Conservation (phyloP, 2,329 filamentous ascomycete species). For the Curvularia spicifera region DNA sequence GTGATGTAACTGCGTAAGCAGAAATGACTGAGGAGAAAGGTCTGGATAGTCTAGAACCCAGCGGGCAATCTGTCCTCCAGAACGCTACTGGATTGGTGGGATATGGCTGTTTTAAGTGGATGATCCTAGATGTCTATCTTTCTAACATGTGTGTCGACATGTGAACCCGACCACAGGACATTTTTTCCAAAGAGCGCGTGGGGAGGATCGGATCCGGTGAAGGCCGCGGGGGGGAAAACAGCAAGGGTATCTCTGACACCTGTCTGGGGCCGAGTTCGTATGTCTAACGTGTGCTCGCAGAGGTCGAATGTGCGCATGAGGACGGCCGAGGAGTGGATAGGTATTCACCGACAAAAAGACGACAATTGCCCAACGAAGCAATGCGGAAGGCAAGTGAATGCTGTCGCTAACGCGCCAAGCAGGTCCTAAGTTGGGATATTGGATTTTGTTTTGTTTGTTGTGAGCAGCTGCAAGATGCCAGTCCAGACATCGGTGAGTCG, state of each 20-base stretch:
- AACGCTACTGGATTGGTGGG: slow-evolving; percentile 4
- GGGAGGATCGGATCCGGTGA: slow-evolving; percentile 8
- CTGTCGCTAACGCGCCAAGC: slow-evolving; percentile 18
- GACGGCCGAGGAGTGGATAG: neutral
- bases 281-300: neutral
- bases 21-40: slow-evolving; percentile 1
- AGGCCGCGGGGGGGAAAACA: neutral
- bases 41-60: slow-evolving; percentile 1
- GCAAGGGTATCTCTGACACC: slow-evolving; percentile 7
- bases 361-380: slow-evolving; percentile 1
- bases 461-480: slow-evolving; percentile 7
- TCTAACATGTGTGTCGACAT: slow-evolving; percentile 2
- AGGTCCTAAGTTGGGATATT: neutral
- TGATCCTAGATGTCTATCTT: neutral
- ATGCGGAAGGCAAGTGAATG: slow-evolving; percentile 5
- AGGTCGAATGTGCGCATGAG: neutral
- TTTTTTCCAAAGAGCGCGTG: slow-evolving; percentile 8
- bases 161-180: slow-evolving; percentile 15
- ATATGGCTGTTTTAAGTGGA: slow-evolving; percentile 7
- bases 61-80: slow-evolving; percentile 9
- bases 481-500: slow-evolving; percentile 8
- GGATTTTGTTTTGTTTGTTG: slow-evolving; percentile 5
- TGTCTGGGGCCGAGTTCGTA: slow-evolving; percentile 7
- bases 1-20: slow-evolving; percentile 10
- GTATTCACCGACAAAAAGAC: slow-evolving; percentile 9